A percentile compares a stretch with the other conserved stretches of the same genome.
Evolutionary conservation across 768 basidiomycete species (phyloP).

Genomic region (Mycena sanguinolenta): DNA sequence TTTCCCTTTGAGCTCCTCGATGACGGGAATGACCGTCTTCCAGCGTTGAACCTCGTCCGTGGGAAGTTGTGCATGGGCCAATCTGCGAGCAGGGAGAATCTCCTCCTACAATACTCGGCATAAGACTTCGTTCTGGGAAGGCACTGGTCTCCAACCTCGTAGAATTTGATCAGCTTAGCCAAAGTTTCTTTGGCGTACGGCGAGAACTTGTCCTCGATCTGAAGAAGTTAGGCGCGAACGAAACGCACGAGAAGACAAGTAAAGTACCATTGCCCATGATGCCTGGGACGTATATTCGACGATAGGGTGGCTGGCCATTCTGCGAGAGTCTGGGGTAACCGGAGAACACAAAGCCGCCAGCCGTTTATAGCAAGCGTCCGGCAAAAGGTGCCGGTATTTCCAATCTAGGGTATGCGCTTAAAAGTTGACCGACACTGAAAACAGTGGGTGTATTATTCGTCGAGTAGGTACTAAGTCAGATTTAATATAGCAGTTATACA

Average conservation of each 20-base stretch:
- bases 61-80: slow-evolving; percentile 89
- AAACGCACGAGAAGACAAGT: background rate
- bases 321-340: slow-evolving; percentile 29
- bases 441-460: slow-evolving; percentile 1
- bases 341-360: background rate
- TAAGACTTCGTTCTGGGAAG: background rate
- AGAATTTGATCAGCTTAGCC: slow-evolving; percentile 84
- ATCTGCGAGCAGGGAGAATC: slow-evolving; percentile 80
- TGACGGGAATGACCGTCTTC: slow-evolving; percentile 85
- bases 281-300: slow-evolving; percentile 84
- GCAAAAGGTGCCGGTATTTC: slow-evolving; percentile 9
- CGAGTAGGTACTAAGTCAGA: slow-evolving; percentile 14
- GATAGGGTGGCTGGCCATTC: slow-evolving; percentile 75
- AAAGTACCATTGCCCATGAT: slow-evolving; percentile 85
- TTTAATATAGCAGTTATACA: slow-evolving; percentile 24
- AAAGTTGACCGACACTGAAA: background rate
- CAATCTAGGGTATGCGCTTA: background rate
- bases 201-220: slow-evolving; percentile 96
- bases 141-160: slow-evolving; percentile 68
- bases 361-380: slow-evolving; percentile 19
- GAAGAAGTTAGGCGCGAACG: slow-evolving; percentile 4
- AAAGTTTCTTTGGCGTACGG: slow-evolving; percentile 90
- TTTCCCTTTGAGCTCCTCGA: slow-evolving; percentile 88
- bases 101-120: slow-evolving; percentile 74
- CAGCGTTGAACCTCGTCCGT: slow-evolving; percentile 80